phyloP scores from a whole-genome alignment of 805 yeast genomes.

The Candida nanaspora region DNA sequence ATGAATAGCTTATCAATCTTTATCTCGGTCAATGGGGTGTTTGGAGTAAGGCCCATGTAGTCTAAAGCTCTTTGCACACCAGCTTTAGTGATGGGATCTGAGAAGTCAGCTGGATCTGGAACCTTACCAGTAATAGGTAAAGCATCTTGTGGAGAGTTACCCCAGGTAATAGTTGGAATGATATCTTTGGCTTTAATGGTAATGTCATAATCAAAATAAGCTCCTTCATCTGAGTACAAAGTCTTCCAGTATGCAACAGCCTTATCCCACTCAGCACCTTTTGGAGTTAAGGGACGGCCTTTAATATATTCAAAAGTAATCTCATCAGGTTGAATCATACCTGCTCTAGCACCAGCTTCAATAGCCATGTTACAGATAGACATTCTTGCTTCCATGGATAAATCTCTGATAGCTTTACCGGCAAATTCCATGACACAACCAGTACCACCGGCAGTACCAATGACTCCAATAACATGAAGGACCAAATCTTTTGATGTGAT shows the following conservation, averaged over 20 bases:
- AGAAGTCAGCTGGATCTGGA: conserved; percentile 77
- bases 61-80: conserved; percentile 88
- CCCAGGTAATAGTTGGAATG: conserved; percentile 98
- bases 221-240: conserved; percentile 82
- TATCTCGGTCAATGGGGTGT: conserved; percentile 70
- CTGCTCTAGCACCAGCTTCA: conserved; percentile 99
- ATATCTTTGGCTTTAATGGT: conserved; percentile 76
- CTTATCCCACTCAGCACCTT: conserved; percentile 91
- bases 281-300: conserved; percentile 93
- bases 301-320: conserved; percentile 81
- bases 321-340: conserved; percentile 96
- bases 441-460: conserved; percentile 99
- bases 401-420: conserved; percentile 84
- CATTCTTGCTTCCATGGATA: conserved; percentile 98
- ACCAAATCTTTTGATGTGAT: conserved; percentile 95
- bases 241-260: conserved; percentile 90
- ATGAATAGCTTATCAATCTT: conserved; percentile 89
- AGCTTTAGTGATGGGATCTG: conserved; percentile 66
- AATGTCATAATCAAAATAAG: conserved; percentile 80
- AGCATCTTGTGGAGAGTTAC: conserved; percentile 98
- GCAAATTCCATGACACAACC: conserved; percentile 96
- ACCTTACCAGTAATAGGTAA: conserved; percentile 85
- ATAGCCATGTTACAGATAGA: conserved; percentile 99
- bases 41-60: conserved; percentile 87
- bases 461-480: conserved; percentile 89